Evolutionary conservation across 495 filamentous ascomycete species (phyloP), one percentile per base, ranked within the genome.

Genomic region (Margaritispora aquatica): DNA sequence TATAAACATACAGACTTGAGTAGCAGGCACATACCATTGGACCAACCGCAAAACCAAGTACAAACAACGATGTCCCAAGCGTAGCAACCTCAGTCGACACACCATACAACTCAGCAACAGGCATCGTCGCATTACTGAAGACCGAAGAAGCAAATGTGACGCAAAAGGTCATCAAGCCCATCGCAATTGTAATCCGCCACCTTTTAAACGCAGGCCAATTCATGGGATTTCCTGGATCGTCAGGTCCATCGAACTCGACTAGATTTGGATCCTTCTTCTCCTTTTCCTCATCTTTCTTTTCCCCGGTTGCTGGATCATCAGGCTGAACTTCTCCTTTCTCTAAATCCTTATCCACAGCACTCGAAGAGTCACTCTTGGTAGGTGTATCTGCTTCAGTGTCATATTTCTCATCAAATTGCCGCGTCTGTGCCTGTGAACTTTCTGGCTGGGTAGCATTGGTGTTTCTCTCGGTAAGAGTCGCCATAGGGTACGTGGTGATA

Each of bases 201-300:
- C 88, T 90, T 70, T 87, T 88, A 36, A 57, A 63, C 44, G 80
- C 75, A 0, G 79, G 72, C 85, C 86, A 90, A 69, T 90, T 88
- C 57, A 83, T 60, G 0, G 86, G 84, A 22, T 73, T 71, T 67
- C 87, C 87, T 0, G 85, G 84, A 66, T 90, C 86, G 54, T 85
- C 77, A 0, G 79, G 77, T 0, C 87, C 86, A 21, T 88, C 84
- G 61, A 88, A 90, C 63, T 86, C 85, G 23, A 89, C 83, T 15
- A 69, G 48, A 57, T 66, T 66, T 0, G 59, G 63, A 31, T 66
- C 63, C 41, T 54, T 59, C 3, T 8, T 44, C 38, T 44, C 15
- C 24, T 55, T 26, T 50, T 61, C 46, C 60, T 62, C 29, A 1
- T 47, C 29, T 2, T 38, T 13, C 22, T 54, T 29, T 22, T 51